Evolutionary conservation across 441 rosid genomes (phyloP), one percentile per base, ranked within the genome.

Genomic region (Pelargonium australe): DNA sequence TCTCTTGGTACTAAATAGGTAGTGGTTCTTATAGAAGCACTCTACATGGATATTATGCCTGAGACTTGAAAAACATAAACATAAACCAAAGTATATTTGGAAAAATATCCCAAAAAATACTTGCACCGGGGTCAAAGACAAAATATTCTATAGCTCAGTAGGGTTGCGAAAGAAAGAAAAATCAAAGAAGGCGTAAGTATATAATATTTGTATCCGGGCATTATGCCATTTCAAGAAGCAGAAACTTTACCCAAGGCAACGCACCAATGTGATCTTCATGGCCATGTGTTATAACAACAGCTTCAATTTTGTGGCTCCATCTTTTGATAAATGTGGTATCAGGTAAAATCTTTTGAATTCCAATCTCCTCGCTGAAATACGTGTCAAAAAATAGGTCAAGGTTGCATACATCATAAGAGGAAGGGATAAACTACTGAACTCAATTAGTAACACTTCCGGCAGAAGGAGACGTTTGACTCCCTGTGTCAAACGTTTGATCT

Each of bases 201-300:
- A 69, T 53, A 55, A 55, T 62, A 9, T 11, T 41, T 23, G 13
- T n/a, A 13, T 41, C 16, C 63, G 61, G 41, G 70, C 16, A 74
- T 61, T 69, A 47, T 65, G 17, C 41, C 40, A 69, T 31, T 67
- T 4, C 75, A 67, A 20, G 81, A 73, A 78, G 76, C 71, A 66
- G 88, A 83, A 82, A 75, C 84, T 75, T 88, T 94, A 94, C 99
- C 99, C 99, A 94, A 76, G 99, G 97, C 94, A 94, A 89, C 64
- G 99, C 97, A 86, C 99, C 99, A 77, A 94, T 94, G 96, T 94
- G 99, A 86, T 91, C 99, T 83, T 94, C 99, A 25, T 94, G 99
- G 72, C 99, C 99, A 69, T 94, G 99, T 45, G 99, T 94, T 78
- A 94, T 94, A 74, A 94, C 77, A 78, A 94, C 91, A 69, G 96